phyloP scores from a whole-genome alignment of 2,329 filamentous ascomycete genomes.

The Xylaria sp. region DNA sequence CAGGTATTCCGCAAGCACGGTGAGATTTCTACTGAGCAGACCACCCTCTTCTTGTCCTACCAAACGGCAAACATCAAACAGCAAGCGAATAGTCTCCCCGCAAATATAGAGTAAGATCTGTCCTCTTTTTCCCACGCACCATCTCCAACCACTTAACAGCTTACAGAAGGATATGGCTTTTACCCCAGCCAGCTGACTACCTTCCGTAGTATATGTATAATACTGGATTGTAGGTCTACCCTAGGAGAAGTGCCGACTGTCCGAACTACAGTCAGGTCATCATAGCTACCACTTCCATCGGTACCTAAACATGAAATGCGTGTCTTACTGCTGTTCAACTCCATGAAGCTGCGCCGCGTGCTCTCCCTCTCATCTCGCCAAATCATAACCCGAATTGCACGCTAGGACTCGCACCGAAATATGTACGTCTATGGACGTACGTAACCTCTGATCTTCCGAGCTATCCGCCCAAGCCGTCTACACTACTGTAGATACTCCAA shows the following conservation, averaged over 20 bases:
- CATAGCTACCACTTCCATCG: not conserved
- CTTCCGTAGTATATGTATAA: too few species aligned
- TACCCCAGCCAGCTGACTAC: too few species aligned
- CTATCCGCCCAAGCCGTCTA: not conserved
- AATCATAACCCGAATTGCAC: not conserved
- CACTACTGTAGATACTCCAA: too few species aligned
- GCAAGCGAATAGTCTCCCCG: not conserved
- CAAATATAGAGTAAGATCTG: not conserved
- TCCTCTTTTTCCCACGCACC: not conserved
- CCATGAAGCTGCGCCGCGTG: not conserved
- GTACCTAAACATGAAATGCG: too few species aligned
- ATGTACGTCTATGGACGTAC: not conserved
- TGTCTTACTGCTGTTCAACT: not conserved
- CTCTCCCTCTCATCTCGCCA: not conserved
- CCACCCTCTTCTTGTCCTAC: constrained; percentile 1
- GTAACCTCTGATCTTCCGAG: constrained; percentile 1
- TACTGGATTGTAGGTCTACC: too few species aligned
- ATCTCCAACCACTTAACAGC: not conserved
- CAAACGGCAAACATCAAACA: not conserved
- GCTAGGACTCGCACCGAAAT: not conserved
- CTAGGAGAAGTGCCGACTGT: too few species aligned
- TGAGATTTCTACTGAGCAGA: too few species aligned
- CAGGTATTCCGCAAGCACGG: too few species aligned
- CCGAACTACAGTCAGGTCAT: too few species aligned
- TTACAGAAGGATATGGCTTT: constrained; percentile 11